These are phyloP conservation scores for Flaveria floridana DNA, from an alignment of 140 eudicot genomes.

Conservation along the genomic window DNA sequence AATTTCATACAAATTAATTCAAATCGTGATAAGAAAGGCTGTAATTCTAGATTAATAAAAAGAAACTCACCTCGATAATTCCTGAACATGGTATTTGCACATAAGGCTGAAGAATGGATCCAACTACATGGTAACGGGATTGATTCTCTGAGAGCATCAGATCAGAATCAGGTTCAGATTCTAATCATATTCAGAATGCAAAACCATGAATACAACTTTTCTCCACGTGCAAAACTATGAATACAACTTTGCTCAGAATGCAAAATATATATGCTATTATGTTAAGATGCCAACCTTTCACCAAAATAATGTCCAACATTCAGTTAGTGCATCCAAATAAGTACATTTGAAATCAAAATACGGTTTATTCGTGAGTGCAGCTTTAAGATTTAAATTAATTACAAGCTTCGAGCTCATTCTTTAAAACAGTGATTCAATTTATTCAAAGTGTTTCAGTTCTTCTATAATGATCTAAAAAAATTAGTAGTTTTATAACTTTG, in stretches of 20 bases:
- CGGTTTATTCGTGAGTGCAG: not conserved
- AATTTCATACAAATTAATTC: not conserved
- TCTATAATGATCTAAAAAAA: not conserved
- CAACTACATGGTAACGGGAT: conserved; percentile 29
- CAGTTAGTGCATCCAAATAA: conserved; percentile 17
- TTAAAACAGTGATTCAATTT: not conserved
- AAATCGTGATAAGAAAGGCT: not conserved
- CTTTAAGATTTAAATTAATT: not conserved
- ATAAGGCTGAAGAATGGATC: conserved; percentile 47
- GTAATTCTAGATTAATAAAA: not conserved
- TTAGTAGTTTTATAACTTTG: not conserved
- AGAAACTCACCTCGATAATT: conserved; percentile 42
- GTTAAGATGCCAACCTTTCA: not conserved
- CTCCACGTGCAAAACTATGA: not conserved
- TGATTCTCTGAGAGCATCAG: conserved; percentile 41
- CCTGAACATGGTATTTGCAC: conserved; percentile 28
- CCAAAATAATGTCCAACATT: conserved; percentile 1
- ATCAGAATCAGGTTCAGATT: conserved; percentile 22
- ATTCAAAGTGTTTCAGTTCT: not conserved
- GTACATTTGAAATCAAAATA: conserved; percentile 7
- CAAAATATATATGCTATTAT: not conserved
- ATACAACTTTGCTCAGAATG: not conserved
- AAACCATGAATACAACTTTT: not conserved
- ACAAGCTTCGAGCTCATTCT: not conserved
- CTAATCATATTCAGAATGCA: conserved; percentile 11